Evolutionary conservation across 208 protist species (phyloP).

Genomic region (Naegleria gruberi): DNA sequence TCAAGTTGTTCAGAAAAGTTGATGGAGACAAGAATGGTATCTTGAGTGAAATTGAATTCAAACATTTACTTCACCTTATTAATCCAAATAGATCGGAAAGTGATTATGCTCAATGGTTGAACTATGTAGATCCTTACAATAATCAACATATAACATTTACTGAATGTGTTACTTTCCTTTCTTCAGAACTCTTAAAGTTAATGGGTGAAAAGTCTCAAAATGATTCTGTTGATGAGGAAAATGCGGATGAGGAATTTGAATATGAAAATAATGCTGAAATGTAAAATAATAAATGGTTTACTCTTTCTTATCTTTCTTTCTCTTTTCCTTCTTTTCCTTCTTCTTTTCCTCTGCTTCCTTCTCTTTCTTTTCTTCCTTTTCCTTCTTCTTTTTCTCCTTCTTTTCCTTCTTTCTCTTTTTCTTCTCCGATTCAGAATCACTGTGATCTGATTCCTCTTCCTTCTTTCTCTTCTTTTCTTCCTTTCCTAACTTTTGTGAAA

Average conservation of each 20-base stretch:
- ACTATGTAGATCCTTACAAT: slow-evolving; percentile 54
- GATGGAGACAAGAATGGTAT: slow-evolving; percentile 61
- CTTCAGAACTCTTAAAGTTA: slow-evolving; percentile 54
- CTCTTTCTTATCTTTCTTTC: not conserved
- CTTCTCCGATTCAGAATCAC: not conserved
- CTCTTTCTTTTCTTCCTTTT: not conserved
- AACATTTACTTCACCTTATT: slow-evolving; percentile 47
- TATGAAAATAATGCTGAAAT: not conserved
- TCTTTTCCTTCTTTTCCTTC: not conserved
- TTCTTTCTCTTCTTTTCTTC: not conserved
- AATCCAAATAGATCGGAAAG: slow-evolving; percentile 50
- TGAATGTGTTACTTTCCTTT: slow-evolving; percentile 60
- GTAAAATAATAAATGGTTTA: not conserved
- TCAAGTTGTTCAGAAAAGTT: slow-evolving; percentile 55
- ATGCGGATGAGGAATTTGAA: not conserved
- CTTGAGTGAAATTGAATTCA: slow-evolving; percentile 59
- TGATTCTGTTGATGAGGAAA: not conserved
- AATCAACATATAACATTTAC: slow-evolving; percentile 70
- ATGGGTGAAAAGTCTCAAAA: slow-evolving; percentile 24
- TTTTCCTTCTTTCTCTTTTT: not conserved
- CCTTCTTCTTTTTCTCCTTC: not conserved
- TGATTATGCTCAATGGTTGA: slow-evolving; percentile 52
- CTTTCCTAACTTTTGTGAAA: not conserved
- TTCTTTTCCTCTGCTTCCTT: not conserved
- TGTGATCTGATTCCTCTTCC: not conserved